Base-by-base conservation (phyloP, 345 rosid species). In the Rhodomyrtus tomentosa region DNA sequence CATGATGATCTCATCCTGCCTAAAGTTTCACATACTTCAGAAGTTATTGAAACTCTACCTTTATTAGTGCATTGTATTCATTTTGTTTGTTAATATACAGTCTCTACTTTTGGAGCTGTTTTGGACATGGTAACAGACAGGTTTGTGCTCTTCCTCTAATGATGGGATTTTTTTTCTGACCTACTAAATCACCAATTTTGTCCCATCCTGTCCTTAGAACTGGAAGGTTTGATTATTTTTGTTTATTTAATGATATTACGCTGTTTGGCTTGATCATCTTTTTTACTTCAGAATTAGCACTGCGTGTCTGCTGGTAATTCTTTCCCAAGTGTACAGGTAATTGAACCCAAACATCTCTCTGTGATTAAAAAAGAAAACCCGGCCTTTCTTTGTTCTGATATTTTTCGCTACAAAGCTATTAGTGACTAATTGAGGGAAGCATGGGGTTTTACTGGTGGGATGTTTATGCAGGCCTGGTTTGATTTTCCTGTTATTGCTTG, bases 41-140 rank as follows among this genome's bases (percentile, higher is more conserved):
- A 81, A 53, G 55, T 81, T 81, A 6, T 81, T 81, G 21, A 48
- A 50, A n/a, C 42, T 4, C 29, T 81, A 22, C 24, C 45, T 52
- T 53, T 82, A 22, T 32, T 82, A 8, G 42, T 16, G 76, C 76
- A 68, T 9, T 59, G 73, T 14, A 27, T 59, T 68, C 6, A 68
- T 32, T 68, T 18, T 68, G 42, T 32, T 16, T 76, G 27, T 50
- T 58, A 36, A 52, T 55, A 53, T 88, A 73, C 93, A 96, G 98
- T 96, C 82, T 96, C 98, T 36, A 96, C 99, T 32, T 94, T 96
- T 89, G 99, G 98, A 91, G 99, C 98, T 85, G 95, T 96, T 84
- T 88, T 96, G 87, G 99, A 96, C 89, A 96, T 96, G 98, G 93
- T 96, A 83, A 94, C 98, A 10, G 99, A 96, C 87, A 95, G 99